These are phyloP conservation scores for Diplodia sapinea DNA, from an alignment of 2,329 filamentous ascomycete genomes.

Conservation along the genomic window DNA sequence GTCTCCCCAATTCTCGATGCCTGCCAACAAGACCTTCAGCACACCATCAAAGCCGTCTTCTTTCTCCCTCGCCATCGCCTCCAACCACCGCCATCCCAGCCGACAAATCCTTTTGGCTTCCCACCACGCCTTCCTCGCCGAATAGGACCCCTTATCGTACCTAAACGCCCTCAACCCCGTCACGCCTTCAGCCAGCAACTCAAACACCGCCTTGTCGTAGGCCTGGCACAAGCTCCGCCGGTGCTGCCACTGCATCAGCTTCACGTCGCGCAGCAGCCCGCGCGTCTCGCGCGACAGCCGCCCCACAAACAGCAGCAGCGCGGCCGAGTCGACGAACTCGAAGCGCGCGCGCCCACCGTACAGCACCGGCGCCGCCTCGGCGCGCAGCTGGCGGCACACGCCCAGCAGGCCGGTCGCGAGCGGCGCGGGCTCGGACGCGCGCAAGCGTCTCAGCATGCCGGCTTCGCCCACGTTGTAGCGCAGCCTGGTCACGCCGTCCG, in stretches of 20 bases:
- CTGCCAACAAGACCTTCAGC: constrained; percentile 35
- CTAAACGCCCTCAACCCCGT: constrained; percentile 41
- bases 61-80: constrained; percentile 42
- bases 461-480: no score
- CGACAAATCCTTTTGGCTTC: constrained; percentile 43
- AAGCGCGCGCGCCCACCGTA: constrained; percentile 41
- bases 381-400: constrained; percentile 41
- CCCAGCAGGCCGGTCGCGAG: constrained; percentile 41
- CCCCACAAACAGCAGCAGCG: constrained; percentile 43
- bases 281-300: not conserved
- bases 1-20: not conserved
- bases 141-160: constrained; percentile 33
- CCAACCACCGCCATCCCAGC: constrained; percentile 46
- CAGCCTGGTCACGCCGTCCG: not conserved
- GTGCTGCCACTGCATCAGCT: constrained; percentile 34
- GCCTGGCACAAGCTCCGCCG: constrained; percentile 37
- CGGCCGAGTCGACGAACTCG: constrained; percentile 36
- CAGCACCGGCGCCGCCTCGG: constrained; percentile 40
- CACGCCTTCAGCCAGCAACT: constrained; percentile 37
- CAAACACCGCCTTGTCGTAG: constrained; percentile 45
- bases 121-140: not conserved
- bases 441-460: not conserved
- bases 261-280: constrained; percentile 33
- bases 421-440: not conserved
- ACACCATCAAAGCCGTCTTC: constrained; percentile 39